Conservation (phyloP, 2,329 filamentous ascomycete species). For the Ophiosphaerella narmari region DNA sequence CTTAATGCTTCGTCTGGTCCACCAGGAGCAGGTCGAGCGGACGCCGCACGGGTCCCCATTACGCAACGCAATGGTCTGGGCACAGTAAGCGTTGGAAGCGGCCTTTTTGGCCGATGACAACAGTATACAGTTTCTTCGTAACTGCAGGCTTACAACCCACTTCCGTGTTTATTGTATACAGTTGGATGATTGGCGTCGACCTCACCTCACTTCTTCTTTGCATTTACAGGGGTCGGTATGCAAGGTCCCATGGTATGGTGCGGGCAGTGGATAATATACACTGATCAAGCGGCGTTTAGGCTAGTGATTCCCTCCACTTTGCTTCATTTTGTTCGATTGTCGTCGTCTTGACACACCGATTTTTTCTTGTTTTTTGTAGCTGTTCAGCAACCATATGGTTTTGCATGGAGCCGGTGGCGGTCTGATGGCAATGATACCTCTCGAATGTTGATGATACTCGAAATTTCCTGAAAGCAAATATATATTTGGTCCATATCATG, state of each 20-base stretch:
- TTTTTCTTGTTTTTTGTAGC: not conserved
- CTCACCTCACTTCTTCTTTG: not conserved
- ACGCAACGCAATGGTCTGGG: slow-evolving; percentile 37
- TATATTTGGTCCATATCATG: not conserved
- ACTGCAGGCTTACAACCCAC: too few relatives aligned
- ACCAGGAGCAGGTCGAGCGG: slow-evolving; percentile 29
- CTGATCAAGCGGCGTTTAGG: not conserved
- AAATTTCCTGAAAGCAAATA: not conserved
- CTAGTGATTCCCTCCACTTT: not conserved
- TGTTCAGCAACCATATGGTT: not conserved
- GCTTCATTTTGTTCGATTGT: not conserved
- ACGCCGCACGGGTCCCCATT: slow-evolving; percentile 25
- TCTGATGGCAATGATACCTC: slow-evolving; percentile 1
- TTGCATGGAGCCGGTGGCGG: not conserved
- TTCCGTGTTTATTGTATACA: too few relatives aligned
- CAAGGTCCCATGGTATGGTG: not conserved
- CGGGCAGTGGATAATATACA: not conserved
- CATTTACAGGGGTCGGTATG: not conserved
- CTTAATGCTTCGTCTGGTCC: slow-evolving; percentile 16
- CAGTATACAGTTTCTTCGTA: not conserved
- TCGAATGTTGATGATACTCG: not conserved
- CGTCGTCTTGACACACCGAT: not conserved
- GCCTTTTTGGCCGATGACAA: slow-evolving; percentile 39
- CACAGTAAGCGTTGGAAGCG: slow-evolving; percentile 38
- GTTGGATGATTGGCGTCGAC: too few relatives aligned